Evolutionary conservation across 2,329 filamentous ascomycete genomes (phyloP).

Genomic region (Microsporum audouinii): DNA sequence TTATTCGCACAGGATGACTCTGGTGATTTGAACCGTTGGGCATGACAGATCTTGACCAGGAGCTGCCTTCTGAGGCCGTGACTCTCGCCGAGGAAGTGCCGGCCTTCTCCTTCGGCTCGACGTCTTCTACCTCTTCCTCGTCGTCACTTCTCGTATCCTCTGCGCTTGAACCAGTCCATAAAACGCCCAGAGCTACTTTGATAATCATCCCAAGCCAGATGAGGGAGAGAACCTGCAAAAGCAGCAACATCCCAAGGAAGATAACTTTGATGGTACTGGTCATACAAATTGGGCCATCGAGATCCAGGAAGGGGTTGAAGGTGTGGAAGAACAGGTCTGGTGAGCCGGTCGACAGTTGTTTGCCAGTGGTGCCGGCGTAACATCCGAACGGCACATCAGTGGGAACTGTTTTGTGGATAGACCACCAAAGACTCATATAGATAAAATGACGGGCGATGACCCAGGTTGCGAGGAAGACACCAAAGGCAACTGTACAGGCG

Average conservation of each 20-base stretch:
- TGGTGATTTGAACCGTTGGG: slow-evolving; percentile 24
- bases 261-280: slow-evolving; percentile 60
- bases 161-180: slow-evolving; percentile 58
- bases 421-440: slow-evolving; percentile 72
- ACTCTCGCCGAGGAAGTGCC: not conserved
- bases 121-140: slow-evolving; percentile 48
- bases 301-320: slow-evolving; percentile 60
- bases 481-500: slow-evolving; percentile 73
- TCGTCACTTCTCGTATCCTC: slow-evolving; percentile 84
- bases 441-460: slow-evolving; percentile 69
- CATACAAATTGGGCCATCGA: slow-evolving; percentile 68
- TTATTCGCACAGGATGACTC: slow-evolving; percentile 16
- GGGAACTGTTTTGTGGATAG: slow-evolving; percentile 58
- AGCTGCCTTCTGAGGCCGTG: slow-evolving; percentile 11
- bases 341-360: slow-evolving; percentile 22
- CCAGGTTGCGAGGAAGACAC: slow-evolving; percentile 77
- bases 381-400: slow-evolving; percentile 55
- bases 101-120: not conserved
- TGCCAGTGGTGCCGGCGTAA: slow-evolving; percentile 44
- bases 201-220: slow-evolving; percentile 87
- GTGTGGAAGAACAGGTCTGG: slow-evolving; percentile 48
- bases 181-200: slow-evolving; percentile 66
- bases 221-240: slow-evolving; percentile 67
- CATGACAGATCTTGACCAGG: slow-evolving; percentile 22
- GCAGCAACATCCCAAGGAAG: slow-evolving; percentile 66